Conservation (phyloP, 805 yeast species). For the Lipomyces kockii region DNA sequence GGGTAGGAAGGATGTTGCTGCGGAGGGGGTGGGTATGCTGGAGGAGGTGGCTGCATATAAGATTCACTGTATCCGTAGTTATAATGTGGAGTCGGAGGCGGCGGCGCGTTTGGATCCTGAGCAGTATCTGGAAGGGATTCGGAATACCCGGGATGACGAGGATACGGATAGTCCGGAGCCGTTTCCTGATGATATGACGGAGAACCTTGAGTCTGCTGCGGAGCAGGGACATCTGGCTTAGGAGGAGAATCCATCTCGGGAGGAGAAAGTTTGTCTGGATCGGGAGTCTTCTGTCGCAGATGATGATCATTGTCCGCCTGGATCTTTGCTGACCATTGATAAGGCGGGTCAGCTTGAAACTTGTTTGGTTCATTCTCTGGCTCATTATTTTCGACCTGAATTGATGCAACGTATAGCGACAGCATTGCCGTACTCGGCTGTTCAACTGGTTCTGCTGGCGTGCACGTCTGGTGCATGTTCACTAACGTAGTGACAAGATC, state of each 20-base stretch:
- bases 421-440: constrained; percentile 9
- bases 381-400: constrained; percentile 8
- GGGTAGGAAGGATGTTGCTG: neutral
- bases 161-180: neutral
- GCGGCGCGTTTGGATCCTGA: neutral
- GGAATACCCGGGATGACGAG: neutral
- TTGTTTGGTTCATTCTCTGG: neutral
- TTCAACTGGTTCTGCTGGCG: neutral
- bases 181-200: neutral
- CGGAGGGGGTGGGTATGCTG: neutral
- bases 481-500: neutral
- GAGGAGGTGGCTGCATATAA: neutral
- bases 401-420: constrained; percentile 8
- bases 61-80: neutral
- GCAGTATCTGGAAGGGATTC: neutral
- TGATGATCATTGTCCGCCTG: neutral
- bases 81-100: neutral
- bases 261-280: neutral
- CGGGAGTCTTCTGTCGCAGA: neutral
- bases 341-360: constrained; percentile 2
- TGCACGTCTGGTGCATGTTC: neutral
- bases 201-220: neutral
- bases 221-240: neutral
- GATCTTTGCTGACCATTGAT: neutral
- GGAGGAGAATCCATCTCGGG: neutral